Evolutionary conservation across 1,139 yeast genomes (phyloP), one percentile per base, ranked within the genome.

Genomic region (Wickerhamiella pararugosa): DNA sequence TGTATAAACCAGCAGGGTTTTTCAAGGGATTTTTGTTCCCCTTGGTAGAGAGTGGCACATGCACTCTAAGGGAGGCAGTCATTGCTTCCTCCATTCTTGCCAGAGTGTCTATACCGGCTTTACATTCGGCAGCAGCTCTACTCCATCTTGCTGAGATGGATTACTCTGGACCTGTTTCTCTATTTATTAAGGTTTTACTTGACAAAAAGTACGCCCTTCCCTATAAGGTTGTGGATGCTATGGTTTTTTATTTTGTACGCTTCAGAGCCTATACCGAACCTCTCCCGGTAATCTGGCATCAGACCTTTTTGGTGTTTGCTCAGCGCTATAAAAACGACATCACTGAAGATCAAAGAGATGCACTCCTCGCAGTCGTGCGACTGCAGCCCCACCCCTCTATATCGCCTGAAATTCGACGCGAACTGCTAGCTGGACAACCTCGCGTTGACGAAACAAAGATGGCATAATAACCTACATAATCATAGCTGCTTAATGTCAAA

Each of bases 241-340:
- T 84, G 50, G 98, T 92, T n/a, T 87, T 82, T 60, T 93, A 86
- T 58, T 90, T 90, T 61, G 80, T 87, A 81, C 73, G 86, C 53
- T 92, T 87, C 63, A 61, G 63, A 26, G 59, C 60, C 35, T 62
- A 66, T 36, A 66, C 65, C 37, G 66, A 73, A n/a, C 76, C 80
- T n/a, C 69, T 92, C 54, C 97, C 98, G 5, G 83, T 90, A 9
- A 90, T 90, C 36, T 90, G 98, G 97, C 97, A 92, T 59, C 93
- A 90, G 60, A 87, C 96, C 2, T 79, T 90, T 56, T 69, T 90
- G 46, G 79, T 92, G 2, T 92, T 90, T 67, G 94, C 96, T 36
- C 96, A 87, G 65, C 73, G 95, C 51, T 90, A 90, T 62, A 90
- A 90, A 63, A 87, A 90, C 60, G 98, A 90, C 66, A 83, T 90